A percentile compares a stretch with the other conserved stretches of the same genome.
These are phyloP conservation scores for Termitomyces sp. DNA, from an alignment of 768 basidiomycete genomes.

Conservation along the genomic window DNA sequence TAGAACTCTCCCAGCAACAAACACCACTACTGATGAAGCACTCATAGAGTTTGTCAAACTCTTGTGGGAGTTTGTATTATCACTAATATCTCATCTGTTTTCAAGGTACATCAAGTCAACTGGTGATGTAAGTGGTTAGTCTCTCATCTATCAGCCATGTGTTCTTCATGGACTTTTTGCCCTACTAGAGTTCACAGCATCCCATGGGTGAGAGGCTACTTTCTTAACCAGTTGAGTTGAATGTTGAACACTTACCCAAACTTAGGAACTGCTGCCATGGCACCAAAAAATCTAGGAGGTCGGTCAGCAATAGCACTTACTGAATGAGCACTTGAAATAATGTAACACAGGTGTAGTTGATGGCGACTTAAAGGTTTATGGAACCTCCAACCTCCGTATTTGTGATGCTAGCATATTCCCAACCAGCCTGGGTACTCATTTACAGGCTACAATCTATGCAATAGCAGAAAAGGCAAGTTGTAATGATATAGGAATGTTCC, in stretches of 20 bases:
- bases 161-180: neutral
- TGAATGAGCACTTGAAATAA: neutral
- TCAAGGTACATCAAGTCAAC: neutral
- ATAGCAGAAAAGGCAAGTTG: neutral
- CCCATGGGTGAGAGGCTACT: neutral
- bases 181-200: neutral
- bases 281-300: neutral
- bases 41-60: neutral
- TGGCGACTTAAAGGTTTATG: neutral
- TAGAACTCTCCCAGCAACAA: neutral
- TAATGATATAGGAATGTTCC: too few species aligned
- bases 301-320: neutral
- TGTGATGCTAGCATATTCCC: neutral
- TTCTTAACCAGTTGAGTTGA: neutral
- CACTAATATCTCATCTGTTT: neutral
- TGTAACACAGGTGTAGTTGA: neutral
- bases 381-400: neutral
- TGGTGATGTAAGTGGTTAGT: neutral
- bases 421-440: neutral
- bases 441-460: neutral
- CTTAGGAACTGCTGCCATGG: neutral
- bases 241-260: neutral
- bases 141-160: neutral
- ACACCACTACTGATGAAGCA: neutral
- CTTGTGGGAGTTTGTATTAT: neutral